Conservation (phyloP, 108 stramenopile species). For the Fragilariopsis cylindrus region DNA sequence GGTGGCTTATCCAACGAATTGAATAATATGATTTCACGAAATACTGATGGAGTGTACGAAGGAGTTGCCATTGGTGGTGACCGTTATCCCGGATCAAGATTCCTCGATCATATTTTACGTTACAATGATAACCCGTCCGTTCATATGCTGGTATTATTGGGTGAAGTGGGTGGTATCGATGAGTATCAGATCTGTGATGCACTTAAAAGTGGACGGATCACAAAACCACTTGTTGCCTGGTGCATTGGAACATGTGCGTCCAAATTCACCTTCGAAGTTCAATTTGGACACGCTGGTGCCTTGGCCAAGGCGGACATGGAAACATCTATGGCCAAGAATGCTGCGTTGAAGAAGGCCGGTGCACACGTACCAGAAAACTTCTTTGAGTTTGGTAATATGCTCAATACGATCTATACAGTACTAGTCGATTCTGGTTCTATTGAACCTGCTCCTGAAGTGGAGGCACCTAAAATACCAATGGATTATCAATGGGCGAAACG, state of each 20-base stretch:
- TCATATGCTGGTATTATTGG: conserved; percentile 84
- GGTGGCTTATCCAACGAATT: conserved; percentile 93
- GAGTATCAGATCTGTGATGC: conserved; percentile 92
- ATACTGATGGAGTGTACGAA: conserved; percentile 88
- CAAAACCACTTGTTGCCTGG: conserved; percentile 91
- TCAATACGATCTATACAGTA: conserved; percentile 58
- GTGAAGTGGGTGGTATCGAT: conserved; percentile 92
- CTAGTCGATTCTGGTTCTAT: conserved; percentile 48
- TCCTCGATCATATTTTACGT: conserved; percentile 87
- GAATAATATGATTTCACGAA: conserved; percentile 88
- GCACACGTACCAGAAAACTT: conserved; percentile 83
- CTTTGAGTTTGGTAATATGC: conserved; percentile 76
- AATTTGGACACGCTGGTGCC: conserved; percentile 93
- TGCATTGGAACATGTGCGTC: conserved; percentile 93
- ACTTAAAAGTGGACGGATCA: conserved; percentile 79
- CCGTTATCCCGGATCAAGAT: conserved; percentile 87
- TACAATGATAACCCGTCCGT: conserved; percentile 88
- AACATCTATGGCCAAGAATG: conserved; percentile 87
- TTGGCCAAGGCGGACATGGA: conserved; percentile 78
- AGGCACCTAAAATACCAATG: conserved; percentile 82
- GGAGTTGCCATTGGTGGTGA: conserved; percentile 94
- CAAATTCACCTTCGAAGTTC: conserved; percentile 90
- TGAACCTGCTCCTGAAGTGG: conserved; percentile 59
- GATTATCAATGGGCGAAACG: conserved; percentile 92
- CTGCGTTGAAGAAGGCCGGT: conserved; percentile 74